Evolutionary conservation across 75 land plant species (phyloP).

Genomic region (Adiantum capillusveneris): DNA sequence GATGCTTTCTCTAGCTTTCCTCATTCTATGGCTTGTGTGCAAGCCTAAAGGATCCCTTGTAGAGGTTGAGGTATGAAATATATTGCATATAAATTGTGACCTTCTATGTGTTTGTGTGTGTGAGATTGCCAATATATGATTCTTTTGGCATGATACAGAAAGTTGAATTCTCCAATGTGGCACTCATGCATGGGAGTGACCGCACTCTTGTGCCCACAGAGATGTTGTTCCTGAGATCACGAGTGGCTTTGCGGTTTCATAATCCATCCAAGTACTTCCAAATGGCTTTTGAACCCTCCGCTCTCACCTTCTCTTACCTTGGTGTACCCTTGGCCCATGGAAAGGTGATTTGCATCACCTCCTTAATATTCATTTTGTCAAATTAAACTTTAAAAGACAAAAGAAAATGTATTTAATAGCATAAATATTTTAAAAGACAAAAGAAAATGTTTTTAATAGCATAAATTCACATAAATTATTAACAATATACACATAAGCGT

Average conservation of each 20-base stretch:
- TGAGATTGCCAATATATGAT: neutral
- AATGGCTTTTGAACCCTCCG: conserved; percentile 9
- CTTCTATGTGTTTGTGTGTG: neutral
- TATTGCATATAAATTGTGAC: neutral
- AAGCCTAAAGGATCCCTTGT: neutral
- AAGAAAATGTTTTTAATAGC: no score
- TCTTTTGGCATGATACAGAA: conserved; percentile 7
- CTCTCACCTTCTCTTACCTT: conserved; percentile 13
- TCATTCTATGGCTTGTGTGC: neutral
- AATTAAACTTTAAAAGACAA: no score
- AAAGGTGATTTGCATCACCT: conserved; percentile 11
- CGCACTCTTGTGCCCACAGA: conserved; percentile 25
- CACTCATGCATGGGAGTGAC: conserved; percentile 18
- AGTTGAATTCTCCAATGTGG: conserved; percentile 15
- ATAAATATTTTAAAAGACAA: no score
- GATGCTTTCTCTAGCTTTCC: neutral
- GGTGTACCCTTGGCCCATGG: conserved; percentile 18
- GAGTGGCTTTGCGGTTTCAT: conserved; percentile 6
- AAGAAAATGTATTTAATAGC: no score
- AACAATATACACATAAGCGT: no score
- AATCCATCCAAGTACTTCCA: conserved; percentile 23
- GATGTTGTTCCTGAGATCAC: conserved; percentile 15
- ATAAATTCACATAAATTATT: no score
- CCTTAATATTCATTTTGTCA: no score
- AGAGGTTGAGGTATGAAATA: neutral